phyloP scores from a whole-genome alignment of 495 filamentous ascomycete genomes.

The Penicillium odoratum region DNA sequence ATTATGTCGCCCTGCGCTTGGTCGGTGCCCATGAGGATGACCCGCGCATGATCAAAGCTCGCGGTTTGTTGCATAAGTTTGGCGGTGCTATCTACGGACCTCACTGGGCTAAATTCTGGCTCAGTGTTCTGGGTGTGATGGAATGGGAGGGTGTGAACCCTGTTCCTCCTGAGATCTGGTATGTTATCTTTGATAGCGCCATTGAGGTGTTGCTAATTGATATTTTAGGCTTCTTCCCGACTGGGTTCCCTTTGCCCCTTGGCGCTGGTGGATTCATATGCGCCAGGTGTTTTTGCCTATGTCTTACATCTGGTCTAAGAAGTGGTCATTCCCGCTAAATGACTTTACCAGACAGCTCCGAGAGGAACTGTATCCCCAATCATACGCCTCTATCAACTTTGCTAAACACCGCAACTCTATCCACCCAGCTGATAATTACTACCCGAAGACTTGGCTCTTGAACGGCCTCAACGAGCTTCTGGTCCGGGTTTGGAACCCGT shows the following conservation, averaged over 20 bases:
- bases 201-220: constrained; percentile 5
- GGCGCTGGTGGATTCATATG: constrained; percentile 99
- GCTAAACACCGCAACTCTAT: constrained; percentile 78
- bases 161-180: constrained; percentile 89
- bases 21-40: constrained; percentile 90
- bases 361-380: constrained; percentile 80
- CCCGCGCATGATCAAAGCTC: constrained; percentile 81
- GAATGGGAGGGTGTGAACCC: constrained; percentile 94
- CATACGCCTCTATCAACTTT: constrained; percentile 79
- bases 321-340: constrained; percentile 69
- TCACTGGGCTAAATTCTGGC: constrained; percentile 95
- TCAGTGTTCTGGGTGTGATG: constrained; percentile 78
- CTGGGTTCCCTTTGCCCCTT: constrained; percentile 92
- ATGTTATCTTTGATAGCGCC: constrained; percentile 10
- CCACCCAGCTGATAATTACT: constrained; percentile 78
- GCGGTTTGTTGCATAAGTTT: constrained; percentile 77
- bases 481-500: constrained; percentile 75
- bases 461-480: constrained; percentile 73
- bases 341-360: constrained; percentile 70
- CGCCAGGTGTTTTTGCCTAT: constrained; percentile 90
- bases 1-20: constrained; percentile 81
- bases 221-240: constrained; percentile 73
- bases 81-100: constrained; percentile 83
- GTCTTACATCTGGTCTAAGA: constrained; percentile 83
- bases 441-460: constrained; percentile 84